These are phyloP conservation scores for Aspergillus fumigatiaffinis DNA, from an alignment of 2,329 filamentous ascomycete species.

Conservation along the genomic window DNA sequence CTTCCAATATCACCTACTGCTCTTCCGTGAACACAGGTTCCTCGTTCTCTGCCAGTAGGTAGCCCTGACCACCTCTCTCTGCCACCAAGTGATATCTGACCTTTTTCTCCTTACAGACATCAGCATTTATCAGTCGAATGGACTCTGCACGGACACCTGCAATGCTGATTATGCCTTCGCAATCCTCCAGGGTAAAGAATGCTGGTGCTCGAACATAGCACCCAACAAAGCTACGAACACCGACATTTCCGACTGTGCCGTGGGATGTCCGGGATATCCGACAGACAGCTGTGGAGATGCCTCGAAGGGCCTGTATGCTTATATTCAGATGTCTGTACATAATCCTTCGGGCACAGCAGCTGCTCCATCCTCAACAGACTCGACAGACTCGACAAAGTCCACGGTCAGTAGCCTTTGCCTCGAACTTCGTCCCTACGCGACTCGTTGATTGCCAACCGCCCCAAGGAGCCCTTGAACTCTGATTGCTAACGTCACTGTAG, in stretches of 20 bases:
- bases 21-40: slow-evolving; percentile 45
- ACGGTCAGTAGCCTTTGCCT: slow-evolving; percentile 20
- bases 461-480: background rate
- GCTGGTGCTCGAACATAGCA: slow-evolving; percentile 48
- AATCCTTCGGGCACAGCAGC: slow-evolving; percentile 31
- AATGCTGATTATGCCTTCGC: slow-evolving; percentile 42
- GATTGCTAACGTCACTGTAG: background rate
- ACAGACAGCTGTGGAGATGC: slow-evolving; percentile 43
- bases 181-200: slow-evolving; percentile 43
- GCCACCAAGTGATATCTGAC: background rate
- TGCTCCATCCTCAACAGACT: slow-evolving; percentile 15
- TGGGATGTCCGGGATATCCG: slow-evolving; percentile 46
- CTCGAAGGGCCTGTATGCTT: slow-evolving; percentile 39
- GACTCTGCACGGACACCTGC: slow-evolving; percentile 40
- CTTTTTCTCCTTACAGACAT: slow-evolving; percentile 26
- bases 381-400: slow-evolving; percentile 21
- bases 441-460: background rate
- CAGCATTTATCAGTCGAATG: slow-evolving; percentile 44
- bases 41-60: slow-evolving; percentile 34
- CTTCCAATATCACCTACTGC: slow-evolving; percentile 37
- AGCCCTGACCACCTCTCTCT: background rate
- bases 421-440: background rate
- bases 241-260: slow-evolving; percentile 31
- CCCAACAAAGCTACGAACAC: slow-evolving; percentile 35
- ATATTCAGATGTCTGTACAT: slow-evolving; percentile 36